phyloP scores from a whole-genome alignment of 2,329 filamentous ascomycete genomes.

The Albophoma yamanashiensis region DNA sequence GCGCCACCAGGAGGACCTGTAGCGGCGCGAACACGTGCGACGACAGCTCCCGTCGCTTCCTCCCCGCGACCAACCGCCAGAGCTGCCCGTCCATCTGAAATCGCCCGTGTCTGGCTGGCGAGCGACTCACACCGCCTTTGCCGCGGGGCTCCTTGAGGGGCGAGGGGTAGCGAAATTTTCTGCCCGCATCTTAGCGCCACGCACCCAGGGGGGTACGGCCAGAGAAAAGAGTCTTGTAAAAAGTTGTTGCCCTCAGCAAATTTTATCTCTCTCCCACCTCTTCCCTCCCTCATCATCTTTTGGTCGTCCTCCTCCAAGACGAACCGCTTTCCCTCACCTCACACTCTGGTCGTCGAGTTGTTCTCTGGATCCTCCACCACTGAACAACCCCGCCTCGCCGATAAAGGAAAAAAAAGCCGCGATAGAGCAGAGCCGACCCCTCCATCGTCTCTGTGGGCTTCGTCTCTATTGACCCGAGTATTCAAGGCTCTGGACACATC shows the following conservation, averaged over 20 bases:
- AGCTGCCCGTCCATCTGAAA: conserved; percentile 2
- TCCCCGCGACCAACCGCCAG: background rate
- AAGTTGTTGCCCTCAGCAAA: no score
- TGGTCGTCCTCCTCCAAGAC: conserved; percentile 33
- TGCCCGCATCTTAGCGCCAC: no score
- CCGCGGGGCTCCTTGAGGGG: no score
- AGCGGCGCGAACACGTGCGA: background rate
- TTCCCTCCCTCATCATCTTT: conserved; percentile 16
- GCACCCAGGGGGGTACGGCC: no score
- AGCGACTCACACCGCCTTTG: conserved; percentile 10
- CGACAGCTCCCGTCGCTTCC: background rate
- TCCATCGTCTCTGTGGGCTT: conserved; percentile 29
- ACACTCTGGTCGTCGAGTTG: conserved; percentile 16
- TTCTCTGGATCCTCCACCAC: conserved; percentile 22
- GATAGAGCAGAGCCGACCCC: conserved; percentile 33
- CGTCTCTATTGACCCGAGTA: conserved; percentile 6
- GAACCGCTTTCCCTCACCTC: conserved; percentile 24
- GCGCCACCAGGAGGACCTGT: no score
- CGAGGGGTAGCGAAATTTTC: conserved; percentile 1
- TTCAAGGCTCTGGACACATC: background rate
- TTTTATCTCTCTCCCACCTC: no score
- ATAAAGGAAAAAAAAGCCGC: conserved; percentile 23
- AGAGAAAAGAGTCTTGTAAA: no score
- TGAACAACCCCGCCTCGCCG: conserved; percentile 18
- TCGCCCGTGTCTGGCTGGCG: conserved; percentile 4